Base-by-base conservation (phyloP, 164 flowering plant species). In the Tetrastigma voinierianum region DNA sequence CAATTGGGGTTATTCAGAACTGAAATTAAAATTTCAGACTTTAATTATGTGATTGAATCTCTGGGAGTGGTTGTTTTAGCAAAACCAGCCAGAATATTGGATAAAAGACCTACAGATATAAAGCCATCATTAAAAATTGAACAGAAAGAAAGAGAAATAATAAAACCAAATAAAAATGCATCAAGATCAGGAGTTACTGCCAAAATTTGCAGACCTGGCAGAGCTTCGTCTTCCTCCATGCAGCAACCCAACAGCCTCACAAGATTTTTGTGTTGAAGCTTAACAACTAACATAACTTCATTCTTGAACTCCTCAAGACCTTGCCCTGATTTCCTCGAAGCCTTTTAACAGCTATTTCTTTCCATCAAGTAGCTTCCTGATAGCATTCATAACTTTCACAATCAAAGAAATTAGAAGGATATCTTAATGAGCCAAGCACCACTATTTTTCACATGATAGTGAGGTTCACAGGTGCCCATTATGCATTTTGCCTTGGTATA, bases 201-300 rank as follows among this genome's bases (percentile, higher is more conserved):
- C 74, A 70, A 84, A 45, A 66, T 71, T 80, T 85, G 47, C 80
- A 84, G 14, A 81, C 57, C n/a, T n/a, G n/a, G n/a, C n/a, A 83
- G 76, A 23, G 81, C 74, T 60, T 81, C 87, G n/a, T 69, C 70
- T 54, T 74, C 69, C 17, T 80, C 62, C 54, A 74, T 21, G 72
- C 87, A 78, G 66, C 70, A 81, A 20, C 87, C 87, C 53, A 84
- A 54, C 11, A 84, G 81, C 73, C 75, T 79, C 2, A 83, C 87
- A 19, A 83, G 78, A 68, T 81, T 81, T 21, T 73, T 76, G 60
- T 84, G 87, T 46, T 84, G 88, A 57, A 84, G 76, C n/a, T 75
- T 84, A 14, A 73, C 76, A 3, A 84, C 74, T 17, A 84, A 56
- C 17, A 57, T 68, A 3, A 78, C 73, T 67, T 84, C 85, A 72